Evolutionary conservation across 2,329 filamentous ascomycete genomes (phyloP), one percentile per base, ranked within the genome.

Genomic region (Zasmidium cellare): DNA sequence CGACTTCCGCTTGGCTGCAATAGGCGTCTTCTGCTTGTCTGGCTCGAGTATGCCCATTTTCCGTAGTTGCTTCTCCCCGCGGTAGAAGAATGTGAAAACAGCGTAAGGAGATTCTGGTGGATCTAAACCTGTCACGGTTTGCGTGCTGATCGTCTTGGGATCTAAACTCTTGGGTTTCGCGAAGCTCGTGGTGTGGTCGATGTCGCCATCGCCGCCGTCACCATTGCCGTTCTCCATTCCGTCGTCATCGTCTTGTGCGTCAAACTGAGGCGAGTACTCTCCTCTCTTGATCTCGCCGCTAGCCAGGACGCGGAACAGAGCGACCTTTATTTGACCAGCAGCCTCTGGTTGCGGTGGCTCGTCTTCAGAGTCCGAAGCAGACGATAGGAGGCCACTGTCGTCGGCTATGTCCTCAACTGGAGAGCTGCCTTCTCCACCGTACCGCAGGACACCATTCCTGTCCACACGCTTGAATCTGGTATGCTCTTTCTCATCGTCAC

Each of bases 111-210:
- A 94, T 62, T 97, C 93, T 19, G 92, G 92, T 0, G 92, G 91
- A 74, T 99, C 94, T 62, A 97, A 96, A 18, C 93, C 94, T 9
- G 94, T 97, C n/a, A 99, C 94, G 0, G 94, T 99, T 77, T 99
- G 94, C 2, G 94, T 99, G 71, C 92, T 97, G 71, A 99, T 99
- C 2, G 91, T 92, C 77, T 97, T 97, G 0, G 93, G 93, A 77
- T 97, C 96, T 53, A 97, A 82, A 1, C 91, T 89, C 81, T 97
- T 97, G 14, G 92, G 93, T 77, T 97, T 96, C 9, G 93, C 93
- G 75, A 97, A 97, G 72, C 92, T 96, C 7, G 94, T 97, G 1
- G 94, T 97, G 73, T 99, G 94, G 76, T 97, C 94, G 56, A 97
- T 85, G 69, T 96, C 91, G 44, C 86, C 89, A 67, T 92, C 90